Base-by-base conservation (phyloP, 495 filamentous ascomycete genomes). In the Annulohypoxylon moriforme region DNA sequence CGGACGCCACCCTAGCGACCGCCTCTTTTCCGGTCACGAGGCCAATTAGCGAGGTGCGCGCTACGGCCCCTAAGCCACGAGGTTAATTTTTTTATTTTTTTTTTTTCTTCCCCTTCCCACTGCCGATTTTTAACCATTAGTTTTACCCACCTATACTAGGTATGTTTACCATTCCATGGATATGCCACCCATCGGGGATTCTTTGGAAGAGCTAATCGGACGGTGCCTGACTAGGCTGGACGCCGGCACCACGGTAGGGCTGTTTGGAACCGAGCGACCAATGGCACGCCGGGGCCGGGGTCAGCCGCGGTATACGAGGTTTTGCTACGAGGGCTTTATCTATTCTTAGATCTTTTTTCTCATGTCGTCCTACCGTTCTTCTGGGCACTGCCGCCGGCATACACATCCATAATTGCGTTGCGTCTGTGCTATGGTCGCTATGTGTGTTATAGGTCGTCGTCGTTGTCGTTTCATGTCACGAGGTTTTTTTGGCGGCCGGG, bases 331-430 rank as follows among this genome's bases (percentile, higher is more conserved):
- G 70, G 65, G n/a, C n/a, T n/a, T 60, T 61, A 64, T 64, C 70
- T 73, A 73, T 65, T 64, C 47, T 65, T 73, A 69, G 70, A 73
- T n/a, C n/a, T n/a, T n/a, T n/a, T n/a, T n/a, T n/a, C 53, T 29
- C 13, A n/a, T 38, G 36, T 36, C 42, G 24, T 64, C 31, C 24
- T 36, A 47, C 44, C 29, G 24, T 40, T n/a, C 25, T 1, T n/a
- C 22, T 10, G 16, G 40, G 47, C 63, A 38, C 46, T 59, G 49
- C 40, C 22, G 24, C 57, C 49, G 36, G 40, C 36, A 13, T 14
- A 14, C 36, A 14, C n/a, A 10, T 14, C 14, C 4, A 14, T 40
- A 14, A 14, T 11, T 11, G 33, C 13, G 33, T 11, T 38, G 20
- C 25, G 18, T 13, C n/a, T n/a, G n/a, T n/a, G n/a, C n/a, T n/a